Base-by-base conservation (phyloP, 1,284 basidiomycete genomes). In the Sphagnurus paluster region DNA sequence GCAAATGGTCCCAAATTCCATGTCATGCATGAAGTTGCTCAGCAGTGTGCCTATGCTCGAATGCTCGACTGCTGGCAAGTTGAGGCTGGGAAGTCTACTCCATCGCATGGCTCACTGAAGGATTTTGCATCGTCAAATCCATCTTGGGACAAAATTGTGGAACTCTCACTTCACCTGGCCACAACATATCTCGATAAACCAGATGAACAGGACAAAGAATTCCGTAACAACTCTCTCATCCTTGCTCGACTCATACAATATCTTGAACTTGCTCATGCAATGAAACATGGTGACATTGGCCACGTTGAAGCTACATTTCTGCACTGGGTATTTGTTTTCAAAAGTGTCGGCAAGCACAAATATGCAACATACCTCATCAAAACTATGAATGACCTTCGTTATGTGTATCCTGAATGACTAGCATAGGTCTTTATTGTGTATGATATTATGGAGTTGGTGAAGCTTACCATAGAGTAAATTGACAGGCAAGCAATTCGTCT, bases 101-200 rank as follows among this genome's bases (percentile, higher is more conserved):
- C 23, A 11, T 17, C 28, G 28, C 28, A 16, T n/a, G 2, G 14
- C 3, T 37, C 44, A 8, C 55, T 64, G 0, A 53, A 60, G 2
- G 50, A 42, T 0, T 64, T 53, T 40, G 56, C 56, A 1, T 39
- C 42, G 2, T 21, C 47, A 4, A 48, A 56, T 23, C 66, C 66
- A 1, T 39, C 43, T 0, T 53, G 49, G 44, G 51, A 48, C 2
- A 26, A 17, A 7, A 36, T 63, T 13, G 56, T 58, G 3, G 24
- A 35, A 19, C 30, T n/a, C n/a, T 42, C 41, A n/a, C 41, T 42
- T 9, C 7, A 24, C 10, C 19, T 42, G 3, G 19, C 0, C 36
- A 65, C 0, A 47, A 44, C 1, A 2, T n/a, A 44, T 19, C 21
- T 44, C 2, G 34, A 0, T 30, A 57, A 34, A 17, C 41, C 41